Evolutionary conservation across 225 moss, liverwort and hornwort species (phyloP).

Genomic region (Pseudisothecium myosuroides): DNA sequence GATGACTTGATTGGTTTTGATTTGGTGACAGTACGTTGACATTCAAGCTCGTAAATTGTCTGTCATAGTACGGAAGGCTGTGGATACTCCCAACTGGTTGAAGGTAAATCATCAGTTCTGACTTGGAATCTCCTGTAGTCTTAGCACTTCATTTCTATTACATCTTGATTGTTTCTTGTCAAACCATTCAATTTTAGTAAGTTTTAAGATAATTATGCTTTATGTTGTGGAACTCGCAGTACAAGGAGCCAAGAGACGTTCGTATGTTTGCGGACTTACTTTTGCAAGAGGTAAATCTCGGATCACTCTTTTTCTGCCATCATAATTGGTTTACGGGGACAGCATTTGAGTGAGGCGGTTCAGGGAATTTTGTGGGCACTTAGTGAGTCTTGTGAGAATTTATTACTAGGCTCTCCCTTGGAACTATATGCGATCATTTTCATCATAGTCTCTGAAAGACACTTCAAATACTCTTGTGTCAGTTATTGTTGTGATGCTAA

Average conservation of each 20-base stretch:
- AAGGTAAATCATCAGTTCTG: constrained; percentile 44
- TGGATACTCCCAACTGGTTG: constrained; percentile 95
- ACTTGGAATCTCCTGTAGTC: background rate
- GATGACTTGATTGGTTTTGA: background rate
- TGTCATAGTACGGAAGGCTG: constrained; percentile 82
- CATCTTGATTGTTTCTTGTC: background rate
- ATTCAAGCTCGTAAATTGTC: constrained; percentile 85
- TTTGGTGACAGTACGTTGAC: constrained; percentile 72
- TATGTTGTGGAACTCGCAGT: constrained; percentile 37
- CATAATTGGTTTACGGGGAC: background rate
- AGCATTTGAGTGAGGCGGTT: background rate
- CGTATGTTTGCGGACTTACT: constrained; percentile 98
- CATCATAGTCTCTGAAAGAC: background rate
- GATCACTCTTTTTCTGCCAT: background rate
- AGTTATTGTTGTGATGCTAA: background rate
- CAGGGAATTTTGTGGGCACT: background rate
- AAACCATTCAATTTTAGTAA: background rate
- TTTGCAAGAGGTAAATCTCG: constrained; percentile 70
- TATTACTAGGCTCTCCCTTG: background rate
- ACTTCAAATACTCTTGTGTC: background rate
- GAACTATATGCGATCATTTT: background rate
- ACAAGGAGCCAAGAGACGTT: constrained; percentile 98
- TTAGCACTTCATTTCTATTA: background rate
- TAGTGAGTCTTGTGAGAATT: background rate
- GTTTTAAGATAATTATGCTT: background rate